Conservation (phyloP, 2,329 filamentous ascomycete genomes). For the Hypoxylon sp. region DNA sequence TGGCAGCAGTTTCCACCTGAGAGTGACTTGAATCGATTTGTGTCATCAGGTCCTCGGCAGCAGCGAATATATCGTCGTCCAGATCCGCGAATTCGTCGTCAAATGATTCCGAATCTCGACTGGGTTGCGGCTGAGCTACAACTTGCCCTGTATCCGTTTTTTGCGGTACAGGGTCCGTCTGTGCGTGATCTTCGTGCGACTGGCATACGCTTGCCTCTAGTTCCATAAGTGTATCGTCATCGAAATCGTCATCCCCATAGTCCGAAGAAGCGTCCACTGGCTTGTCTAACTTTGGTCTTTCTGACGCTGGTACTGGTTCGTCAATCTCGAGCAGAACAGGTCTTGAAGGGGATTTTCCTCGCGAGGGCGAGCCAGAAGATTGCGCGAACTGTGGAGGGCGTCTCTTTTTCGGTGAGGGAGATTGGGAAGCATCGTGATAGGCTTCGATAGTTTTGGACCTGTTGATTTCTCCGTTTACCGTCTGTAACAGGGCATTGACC, state of each 20-base stretch:
- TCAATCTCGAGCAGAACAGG: constrained; percentile 25
- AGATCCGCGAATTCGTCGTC: constrained; percentile 74
- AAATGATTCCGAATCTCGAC: constrained; percentile 40
- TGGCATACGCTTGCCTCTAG: constrained; percentile 59
- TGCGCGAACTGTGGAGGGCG: constrained; percentile 37
- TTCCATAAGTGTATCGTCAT: constrained; percentile 69
- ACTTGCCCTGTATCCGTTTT: constrained; percentile 37
- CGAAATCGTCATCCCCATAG: constrained; percentile 68
- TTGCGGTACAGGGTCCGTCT: constrained; percentile 28
- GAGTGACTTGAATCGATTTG: constrained; percentile 50
- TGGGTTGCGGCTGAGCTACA: constrained; percentile 19
- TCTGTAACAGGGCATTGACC: constrained; percentile 74
- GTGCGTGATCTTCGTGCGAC: constrained; percentile 39
- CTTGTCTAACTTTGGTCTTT: constrained; percentile 8
- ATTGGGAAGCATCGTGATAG: constrained; percentile 51
- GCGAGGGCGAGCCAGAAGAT: constrained; percentile 33
- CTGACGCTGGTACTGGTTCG: constrained; percentile 4
- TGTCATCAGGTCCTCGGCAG: constrained; percentile 57
- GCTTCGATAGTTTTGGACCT: constrained; percentile 54
- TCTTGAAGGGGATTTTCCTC: constrained; percentile 41
- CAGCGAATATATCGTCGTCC: constrained; percentile 70
- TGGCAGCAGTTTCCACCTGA: constrained; percentile 33
- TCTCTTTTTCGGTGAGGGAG: constrained; percentile 60
- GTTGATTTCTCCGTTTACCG: constrained; percentile 67
- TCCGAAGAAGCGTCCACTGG: constrained; percentile 55